These are phyloP conservation scores for Oryza australiensis DNA, from an alignment of 176 grass and related monocot genomes.

Conservation along the genomic window DNA sequence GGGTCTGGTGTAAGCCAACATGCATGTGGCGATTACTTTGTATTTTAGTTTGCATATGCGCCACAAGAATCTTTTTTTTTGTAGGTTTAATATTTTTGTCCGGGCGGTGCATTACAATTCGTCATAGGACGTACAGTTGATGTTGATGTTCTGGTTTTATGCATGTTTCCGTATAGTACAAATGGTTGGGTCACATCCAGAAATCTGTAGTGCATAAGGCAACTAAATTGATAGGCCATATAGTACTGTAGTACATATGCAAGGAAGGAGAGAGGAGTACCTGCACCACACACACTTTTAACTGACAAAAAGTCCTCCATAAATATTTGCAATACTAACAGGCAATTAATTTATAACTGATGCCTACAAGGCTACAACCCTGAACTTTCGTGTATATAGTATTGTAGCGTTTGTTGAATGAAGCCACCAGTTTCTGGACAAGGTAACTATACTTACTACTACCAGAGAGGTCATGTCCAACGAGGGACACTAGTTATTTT, in stretches of 20 bases:
- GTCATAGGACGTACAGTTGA: background rate
- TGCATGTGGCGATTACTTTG: slow-evolving; percentile 9
- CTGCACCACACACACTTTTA: background rate
- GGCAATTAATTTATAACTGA: background rate
- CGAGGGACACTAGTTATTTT: background rate
- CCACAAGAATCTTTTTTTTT: background rate
- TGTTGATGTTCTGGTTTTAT: background rate
- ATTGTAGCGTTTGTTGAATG: background rate
- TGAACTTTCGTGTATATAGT: background rate
- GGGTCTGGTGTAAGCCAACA: background rate
- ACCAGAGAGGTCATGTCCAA: background rate
- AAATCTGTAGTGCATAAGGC: background rate
- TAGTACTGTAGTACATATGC: background rate
- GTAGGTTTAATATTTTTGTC: background rate
- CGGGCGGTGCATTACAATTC: background rate
- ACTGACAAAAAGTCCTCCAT: background rate
- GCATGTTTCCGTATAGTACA: slow-evolving; percentile 18
- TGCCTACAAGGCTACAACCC: background rate
- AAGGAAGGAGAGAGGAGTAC: background rate
- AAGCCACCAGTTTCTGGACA: background rate
- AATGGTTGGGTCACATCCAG: slow-evolving; percentile 8
- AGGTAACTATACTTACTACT: background rate
- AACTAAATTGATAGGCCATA: background rate
- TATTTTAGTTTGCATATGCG: background rate
- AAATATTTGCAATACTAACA: background rate